These are phyloP conservation scores for Myxozyma melibiosi DNA, from an alignment of 805 yeast species.

Conservation along the genomic window DNA sequence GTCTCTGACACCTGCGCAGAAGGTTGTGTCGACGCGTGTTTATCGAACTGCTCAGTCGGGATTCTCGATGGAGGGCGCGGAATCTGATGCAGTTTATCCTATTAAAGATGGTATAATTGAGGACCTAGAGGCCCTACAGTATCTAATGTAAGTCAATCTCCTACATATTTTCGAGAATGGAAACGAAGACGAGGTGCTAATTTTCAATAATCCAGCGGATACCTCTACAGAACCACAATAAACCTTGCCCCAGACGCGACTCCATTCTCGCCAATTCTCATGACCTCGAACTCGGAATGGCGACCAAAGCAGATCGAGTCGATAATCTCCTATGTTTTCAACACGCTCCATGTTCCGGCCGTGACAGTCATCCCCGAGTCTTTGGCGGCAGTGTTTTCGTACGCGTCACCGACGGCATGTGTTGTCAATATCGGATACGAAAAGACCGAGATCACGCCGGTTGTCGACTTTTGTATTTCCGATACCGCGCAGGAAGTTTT, in stretches of 20 bases:
- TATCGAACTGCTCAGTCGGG: constrained; percentile 49
- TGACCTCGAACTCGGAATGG: constrained; percentile 72
- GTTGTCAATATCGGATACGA: constrained; percentile 81
- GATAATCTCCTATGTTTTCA: constrained; percentile 75
- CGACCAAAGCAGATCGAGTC: constrained; percentile 65
- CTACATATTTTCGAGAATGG: too few species aligned
- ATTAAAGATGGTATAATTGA: constrained; percentile 64
- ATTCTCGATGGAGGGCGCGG: constrained; percentile 48
- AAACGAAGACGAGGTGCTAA: too few species aligned
- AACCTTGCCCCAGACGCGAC: constrained; percentile 33
- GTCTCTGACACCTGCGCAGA: constrained; percentile 72
- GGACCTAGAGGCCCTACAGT: constrained; percentile 70
- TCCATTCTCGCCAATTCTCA: constrained; percentile 63
- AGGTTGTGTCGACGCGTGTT: constrained; percentile 76
- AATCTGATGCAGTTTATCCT: constrained; percentile 58
- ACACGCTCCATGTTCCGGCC: constrained; percentile 68
- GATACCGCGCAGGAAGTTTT: constrained; percentile 56
- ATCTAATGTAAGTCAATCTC: constrained; percentile 57
- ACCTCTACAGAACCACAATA: constrained; percentile 51
- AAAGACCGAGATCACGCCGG: constrained; percentile 75
- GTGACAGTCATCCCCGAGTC: constrained; percentile 69
- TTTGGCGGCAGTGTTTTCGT: constrained; percentile 71
- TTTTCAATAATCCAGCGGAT: constrained; percentile 46
- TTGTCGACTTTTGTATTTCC: constrained; percentile 69
- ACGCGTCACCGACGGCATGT: constrained; percentile 60